A percentile compares a stretch with the other conserved stretches of the same genome.
phyloP scores from a whole-genome alignment of 257 asterid genomes.

The Solanum corneliomulleri region DNA sequence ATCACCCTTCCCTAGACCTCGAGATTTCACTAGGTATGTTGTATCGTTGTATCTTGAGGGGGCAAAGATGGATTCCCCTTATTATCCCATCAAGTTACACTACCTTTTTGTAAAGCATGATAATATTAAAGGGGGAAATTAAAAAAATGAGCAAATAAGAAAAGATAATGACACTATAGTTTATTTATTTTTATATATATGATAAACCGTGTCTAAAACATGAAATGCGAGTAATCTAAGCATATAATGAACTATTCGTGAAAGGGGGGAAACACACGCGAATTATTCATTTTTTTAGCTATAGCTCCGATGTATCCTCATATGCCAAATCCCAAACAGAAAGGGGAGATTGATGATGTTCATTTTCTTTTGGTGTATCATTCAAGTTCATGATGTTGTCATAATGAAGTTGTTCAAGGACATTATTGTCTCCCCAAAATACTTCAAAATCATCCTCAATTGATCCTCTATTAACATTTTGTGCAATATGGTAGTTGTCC shows the following conservation, averaged over 20 bases:
- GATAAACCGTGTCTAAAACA: neutral
- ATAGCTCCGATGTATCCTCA: neutral
- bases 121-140: neutral
- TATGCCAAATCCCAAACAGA: constrained; percentile 50
- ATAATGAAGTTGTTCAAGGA: constrained; percentile 3
- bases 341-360: constrained; percentile 10
- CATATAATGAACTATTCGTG: no score
- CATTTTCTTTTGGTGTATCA: constrained; percentile 5
- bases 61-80: neutral
- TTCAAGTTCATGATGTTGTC: constrained; percentile 3
- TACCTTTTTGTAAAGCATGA: neutral
- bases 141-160: neutral
- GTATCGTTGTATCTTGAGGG: neutral
- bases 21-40: neutral
- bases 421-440: constrained; percentile 21
- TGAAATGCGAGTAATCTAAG: neutral
- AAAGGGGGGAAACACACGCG: no score
- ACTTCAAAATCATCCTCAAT: neutral
- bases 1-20: no score
- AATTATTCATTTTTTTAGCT: neutral
- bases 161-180: neutral
- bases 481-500: neutral
- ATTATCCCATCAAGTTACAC: neutral
- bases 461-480: neutral
- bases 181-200: neutral